Percentiles rank a stretch among this genome's conserved stretches.
These are phyloP conservation scores for Dioscorea zingiberensis DNA, from an alignment of 106 monocot genomes.

Conservation along the genomic window DNA sequence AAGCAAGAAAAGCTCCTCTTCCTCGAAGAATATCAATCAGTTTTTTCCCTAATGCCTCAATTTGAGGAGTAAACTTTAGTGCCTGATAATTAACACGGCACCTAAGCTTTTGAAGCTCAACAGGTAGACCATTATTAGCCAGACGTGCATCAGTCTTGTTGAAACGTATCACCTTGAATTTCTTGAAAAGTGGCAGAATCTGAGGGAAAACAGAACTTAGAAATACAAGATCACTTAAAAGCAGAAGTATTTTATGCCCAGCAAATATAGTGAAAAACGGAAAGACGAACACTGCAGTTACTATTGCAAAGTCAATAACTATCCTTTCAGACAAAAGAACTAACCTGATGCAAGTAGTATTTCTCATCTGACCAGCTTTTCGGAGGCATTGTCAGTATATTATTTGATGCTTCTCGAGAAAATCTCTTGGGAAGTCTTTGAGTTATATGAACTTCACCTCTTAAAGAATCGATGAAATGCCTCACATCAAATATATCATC, in stretches of 20 bases:
- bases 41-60: slow-evolving; percentile 81
- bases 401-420: slow-evolving; percentile 12
- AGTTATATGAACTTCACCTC: slow-evolving; percentile 69
- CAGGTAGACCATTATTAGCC: slow-evolving; percentile 81
- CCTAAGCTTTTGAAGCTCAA: slow-evolving; percentile 78
- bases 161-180: slow-evolving; percentile 73
- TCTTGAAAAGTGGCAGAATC: slow-evolving; percentile 81
- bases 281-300: no score
- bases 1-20: slow-evolving; percentile 68
- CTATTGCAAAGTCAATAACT: no score
- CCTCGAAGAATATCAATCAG: slow-evolving; percentile 50
- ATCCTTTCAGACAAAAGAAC: slow-evolving; percentile 10
- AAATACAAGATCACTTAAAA: background rate
- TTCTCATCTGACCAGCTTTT: slow-evolving; percentile 92
- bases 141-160: slow-evolving; percentile 92
- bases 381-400: slow-evolving; percentile 62
- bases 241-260: no score
- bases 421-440: slow-evolving; percentile 71
- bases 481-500: slow-evolving; percentile 85
- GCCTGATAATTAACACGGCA: slow-evolving; percentile 93
- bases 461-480: slow-evolving; percentile 84
- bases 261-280: no score
- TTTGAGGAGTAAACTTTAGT: slow-evolving; percentile 75
- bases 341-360: slow-evolving; percentile 90
- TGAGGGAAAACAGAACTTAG: slow-evolving; percentile 18